Evolutionary conservation across 768 basidiomycete genomes (phyloP).

Genomic region (Gloeostereum incarnatum): DNA sequence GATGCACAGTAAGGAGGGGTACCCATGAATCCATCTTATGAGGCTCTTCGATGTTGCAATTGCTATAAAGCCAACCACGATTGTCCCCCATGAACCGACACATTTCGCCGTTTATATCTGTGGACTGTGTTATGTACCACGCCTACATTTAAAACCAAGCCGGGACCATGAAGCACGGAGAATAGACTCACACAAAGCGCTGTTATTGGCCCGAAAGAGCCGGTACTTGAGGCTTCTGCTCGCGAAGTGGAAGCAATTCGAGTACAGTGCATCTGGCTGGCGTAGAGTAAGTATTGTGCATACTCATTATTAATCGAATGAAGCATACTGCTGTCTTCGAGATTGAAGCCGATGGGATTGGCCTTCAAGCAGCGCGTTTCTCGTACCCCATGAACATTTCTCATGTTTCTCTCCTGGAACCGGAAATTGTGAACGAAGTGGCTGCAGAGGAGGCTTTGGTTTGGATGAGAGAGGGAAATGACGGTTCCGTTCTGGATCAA

Average conservation of each 20-base stretch:
- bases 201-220: constrained; percentile 29
- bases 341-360: not conserved
- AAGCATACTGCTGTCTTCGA: constrained; percentile 25
- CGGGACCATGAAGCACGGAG: not conserved
- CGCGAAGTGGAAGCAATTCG: constrained; percentile 29
- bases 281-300: too few species aligned
- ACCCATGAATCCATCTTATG: constrained; percentile 26
- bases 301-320: too few species aligned
- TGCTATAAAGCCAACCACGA: constrained; percentile 41
- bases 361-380: too few species aligned
- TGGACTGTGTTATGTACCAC: too few species aligned
- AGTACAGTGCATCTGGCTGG: too few species aligned
- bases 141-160: too few species aligned
- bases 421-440: constrained; percentile 5
- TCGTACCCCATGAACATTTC: not conserved
- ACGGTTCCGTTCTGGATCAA: constrained; percentile 38
- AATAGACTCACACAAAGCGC: constrained; percentile 34
- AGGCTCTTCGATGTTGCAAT: constrained; percentile 9
- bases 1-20: constrained; percentile 32
- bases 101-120: constrained; percentile 17
- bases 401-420: not conserved
- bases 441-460: constrained; percentile 14
- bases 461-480: constrained; percentile 47
- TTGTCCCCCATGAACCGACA: constrained; percentile 42
- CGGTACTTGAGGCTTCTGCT: constrained; percentile 16